Percentiles rank a stretch among this genome's conserved stretches.
phyloP scores from a whole-genome alignment of 2,329 filamentous ascomycete genomes.

The Aspergillus carbonarius region DNA sequence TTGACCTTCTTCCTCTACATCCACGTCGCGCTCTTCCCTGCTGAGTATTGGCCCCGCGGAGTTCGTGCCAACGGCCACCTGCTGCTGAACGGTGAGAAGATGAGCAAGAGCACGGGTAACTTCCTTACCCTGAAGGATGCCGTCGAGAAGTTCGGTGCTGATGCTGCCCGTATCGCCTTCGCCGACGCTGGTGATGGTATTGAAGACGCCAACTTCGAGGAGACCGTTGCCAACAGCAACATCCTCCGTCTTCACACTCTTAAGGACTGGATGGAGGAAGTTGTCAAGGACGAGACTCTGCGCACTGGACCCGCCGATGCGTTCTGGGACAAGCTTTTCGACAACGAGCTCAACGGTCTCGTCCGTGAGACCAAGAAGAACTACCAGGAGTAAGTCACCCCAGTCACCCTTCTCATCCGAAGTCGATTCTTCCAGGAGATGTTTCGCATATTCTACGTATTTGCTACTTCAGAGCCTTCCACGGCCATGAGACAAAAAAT shows the following conservation, averaged over 20 bases:
- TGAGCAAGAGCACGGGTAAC: conserved; percentile 97
- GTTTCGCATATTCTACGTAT: conserved; percentile 67
- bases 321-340: conserved; percentile 86
- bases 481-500: conserved; percentile 96
- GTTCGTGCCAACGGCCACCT: conserved; percentile 91
- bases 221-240: conserved; percentile 87
- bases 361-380: conserved; percentile 76
- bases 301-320: conserved; percentile 72
- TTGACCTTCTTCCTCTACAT: conserved; percentile 95
- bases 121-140: conserved; percentile 89
- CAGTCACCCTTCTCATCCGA: neutral
- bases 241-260: conserved; percentile 82
- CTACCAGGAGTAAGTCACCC: conserved; percentile 63
- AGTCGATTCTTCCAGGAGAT: neutral
- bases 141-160: conserved; percentile 89
- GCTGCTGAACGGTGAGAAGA: conserved; percentile 95
- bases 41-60: conserved; percentile 82
- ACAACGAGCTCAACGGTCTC: conserved; percentile 86
- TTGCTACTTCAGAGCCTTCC: conserved; percentile 99
- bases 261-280: conserved; percentile 90
- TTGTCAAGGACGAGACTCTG: conserved; percentile 70
- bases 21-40: conserved; percentile 83
- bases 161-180: conserved; percentile 85
- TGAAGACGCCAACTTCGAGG: conserved; percentile 95
- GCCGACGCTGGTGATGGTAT: conserved; percentile 94